Evolutionary conservation across 345 rosid species (phyloP), one percentile per base, ranked within the genome.

Genomic region (Jatropha curcas): DNA sequence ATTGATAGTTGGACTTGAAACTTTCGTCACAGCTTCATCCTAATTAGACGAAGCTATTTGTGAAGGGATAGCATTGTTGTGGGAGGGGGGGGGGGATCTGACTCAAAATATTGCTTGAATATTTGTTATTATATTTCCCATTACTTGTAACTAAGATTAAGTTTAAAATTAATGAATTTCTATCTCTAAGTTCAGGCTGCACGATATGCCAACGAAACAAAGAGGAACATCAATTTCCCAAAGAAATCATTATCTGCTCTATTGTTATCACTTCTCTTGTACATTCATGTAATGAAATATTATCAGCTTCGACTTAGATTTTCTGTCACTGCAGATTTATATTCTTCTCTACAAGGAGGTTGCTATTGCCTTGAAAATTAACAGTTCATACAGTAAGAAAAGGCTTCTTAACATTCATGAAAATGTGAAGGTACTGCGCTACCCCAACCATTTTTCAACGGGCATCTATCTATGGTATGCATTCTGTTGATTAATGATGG

Each of bases 301-400:
- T 50, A 16, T 52, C 28, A 20, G 5, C 28, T 60, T 51, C 60
- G 33, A 45, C 52, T 41, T 53, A 3, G 12, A 4, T 62, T 2
- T 43, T 52, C 25, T 56, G 68, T 67, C 35, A 16, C 46, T 76
- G 86, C 92, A 94, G 97, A 92, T 94, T 31, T 92, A 90, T 74
- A 76, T 94, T 72, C 98, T 94, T 80, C 79, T 94, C 41, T 94
- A 94, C 79, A 94, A 94, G 80, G 98, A 94, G 79, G 97, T 94
- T 72, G 77, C 95, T 57, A 76, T 94, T 81, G 97, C 97, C 48
- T 78, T 94, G 35, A 90, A 94, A 78, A 94, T 94, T 59, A 94
- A 94, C 71, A 92, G 98, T 71, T 51, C 74, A 77, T 90, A 94
- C 82, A 94, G 97, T 80, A 89, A 87, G 86, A 90, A 79, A 83